These are phyloP conservation scores for Suillus tomentosus DNA, from an alignment of 768 basidiomycete genomes.

Conservation along the genomic window DNA sequence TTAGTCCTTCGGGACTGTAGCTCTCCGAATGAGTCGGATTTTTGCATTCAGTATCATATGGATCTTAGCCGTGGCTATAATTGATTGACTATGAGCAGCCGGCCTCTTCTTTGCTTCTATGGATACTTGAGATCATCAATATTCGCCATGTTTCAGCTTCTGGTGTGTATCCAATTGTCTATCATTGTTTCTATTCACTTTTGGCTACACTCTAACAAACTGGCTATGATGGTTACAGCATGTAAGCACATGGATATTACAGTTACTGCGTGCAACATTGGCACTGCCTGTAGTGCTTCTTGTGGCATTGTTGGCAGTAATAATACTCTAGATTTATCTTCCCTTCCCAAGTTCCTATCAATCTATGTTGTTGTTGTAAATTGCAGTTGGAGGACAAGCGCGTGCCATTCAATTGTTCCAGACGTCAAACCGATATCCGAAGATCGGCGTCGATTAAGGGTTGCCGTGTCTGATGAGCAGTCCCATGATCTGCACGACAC, in stretches of 20 bases:
- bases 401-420: not conserved
- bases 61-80: not conserved
- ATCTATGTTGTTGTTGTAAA: not conserved
- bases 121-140: not conserved
- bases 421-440: not conserved
- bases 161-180: slow-evolving; percentile 4
- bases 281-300: not conserved
- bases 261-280: not conserved
- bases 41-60: slow-evolving; percentile 3
- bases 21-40: not conserved
- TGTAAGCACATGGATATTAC: not conserved
- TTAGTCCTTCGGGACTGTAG: not conserved
- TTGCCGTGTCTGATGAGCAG: not conserved
- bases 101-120: not conserved
- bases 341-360: not conserved
- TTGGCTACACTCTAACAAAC: not conserved
- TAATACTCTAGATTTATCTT: not conserved
- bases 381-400: not conserved
- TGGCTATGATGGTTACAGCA: not conserved
- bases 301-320: not conserved
- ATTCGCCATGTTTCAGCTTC: not conserved
- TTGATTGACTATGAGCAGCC: not conserved
- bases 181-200: not conserved
- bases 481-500: not conserved
- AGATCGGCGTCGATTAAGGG: not conserved